Conservation (phyloP, 2,329 filamentous ascomycete genomes). For the Capronia coronata region DNA sequence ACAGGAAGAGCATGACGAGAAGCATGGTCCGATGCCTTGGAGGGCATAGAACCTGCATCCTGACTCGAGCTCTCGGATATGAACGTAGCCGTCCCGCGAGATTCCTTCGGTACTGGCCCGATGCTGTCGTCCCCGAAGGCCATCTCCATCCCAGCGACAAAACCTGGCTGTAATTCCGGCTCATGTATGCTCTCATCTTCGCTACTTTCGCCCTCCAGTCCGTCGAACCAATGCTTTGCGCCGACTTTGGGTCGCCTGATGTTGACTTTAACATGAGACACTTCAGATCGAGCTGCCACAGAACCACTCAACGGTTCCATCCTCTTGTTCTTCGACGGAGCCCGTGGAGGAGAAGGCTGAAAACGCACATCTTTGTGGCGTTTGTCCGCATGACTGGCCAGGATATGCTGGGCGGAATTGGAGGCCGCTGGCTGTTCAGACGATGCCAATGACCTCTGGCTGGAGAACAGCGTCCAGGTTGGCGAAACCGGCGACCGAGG, state of each 20-base stretch:
- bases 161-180: conserved; percentile 22
- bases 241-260: conserved; percentile 26
- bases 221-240: conserved; percentile 34
- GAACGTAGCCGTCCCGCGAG: neutral
- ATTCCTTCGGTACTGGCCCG: conserved; percentile 9
- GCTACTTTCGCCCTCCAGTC: conserved; percentile 31
- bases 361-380: conserved; percentile 12
- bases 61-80: conserved; percentile 1
- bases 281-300: conserved; percentile 7
- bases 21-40: neutral
- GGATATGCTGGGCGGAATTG: neutral
- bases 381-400: neutral
- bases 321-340: conserved; percentile 3
- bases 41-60: neutral
- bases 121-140: conserved; percentile 24
- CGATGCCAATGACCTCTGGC: conserved; percentile 19
- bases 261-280: conserved; percentile 23
- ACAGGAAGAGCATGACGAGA: conserved; percentile 6
- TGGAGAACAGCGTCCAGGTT: conserved; percentile 28
- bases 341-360: conserved; percentile 1
- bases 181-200: conserved; percentile 30
- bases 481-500: conserved; percentile 23
- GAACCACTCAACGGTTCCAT: conserved; percentile 5
- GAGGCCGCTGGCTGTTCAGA: conserved; percentile 2
- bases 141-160: conserved; percentile 23